Conservation (phyloP, 352 stramenopile genomes). For the Lagenidium giganteum region DNA sequence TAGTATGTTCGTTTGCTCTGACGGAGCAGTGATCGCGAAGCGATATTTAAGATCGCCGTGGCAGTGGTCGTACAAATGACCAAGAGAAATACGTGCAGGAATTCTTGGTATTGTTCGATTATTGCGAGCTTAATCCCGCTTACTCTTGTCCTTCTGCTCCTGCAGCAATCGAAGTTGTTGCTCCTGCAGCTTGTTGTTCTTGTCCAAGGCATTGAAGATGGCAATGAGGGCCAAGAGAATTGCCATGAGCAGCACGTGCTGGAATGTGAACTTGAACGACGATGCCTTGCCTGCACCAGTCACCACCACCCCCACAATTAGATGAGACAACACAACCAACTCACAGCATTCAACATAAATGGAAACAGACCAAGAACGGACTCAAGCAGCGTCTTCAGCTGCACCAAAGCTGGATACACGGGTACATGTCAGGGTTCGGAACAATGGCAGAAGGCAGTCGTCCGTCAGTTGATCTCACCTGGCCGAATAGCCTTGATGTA, state of each 20-base stretch:
- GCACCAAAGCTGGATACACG: neutral
- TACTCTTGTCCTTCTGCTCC: too few species aligned
- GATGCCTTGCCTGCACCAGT: slow-evolving; percentile 47
- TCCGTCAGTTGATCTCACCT: too few species aligned
- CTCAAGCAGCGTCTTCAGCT: neutral
- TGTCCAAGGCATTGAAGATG: slow-evolving; percentile 71
- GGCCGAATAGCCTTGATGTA: too few species aligned
- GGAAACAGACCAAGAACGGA: slow-evolving; percentile 1
- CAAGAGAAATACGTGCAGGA: too few species aligned
- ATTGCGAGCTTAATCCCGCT: too few species aligned
- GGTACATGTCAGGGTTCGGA: slow-evolving; percentile 40
- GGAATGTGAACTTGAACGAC: slow-evolving; percentile 75
- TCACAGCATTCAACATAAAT: slow-evolving; percentile 68
- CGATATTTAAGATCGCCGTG: too few species aligned
- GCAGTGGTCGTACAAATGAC: too few species aligned
- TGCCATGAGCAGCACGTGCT: slow-evolving; percentile 77
- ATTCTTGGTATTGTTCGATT: too few species aligned
- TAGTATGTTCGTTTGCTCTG: too few species aligned
- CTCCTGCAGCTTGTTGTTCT: slow-evolving; percentile 67
- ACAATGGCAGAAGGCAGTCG: slow-evolving; percentile 1
- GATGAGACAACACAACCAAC: too few species aligned
- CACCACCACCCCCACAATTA: slow-evolving; percentile 65
- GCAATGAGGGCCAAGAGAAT: slow-evolving; percentile 73
- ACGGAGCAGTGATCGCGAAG: too few species aligned
- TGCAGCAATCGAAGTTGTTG: too few species aligned